phyloP scores from a whole-genome alignment of 768 basidiomycete species.

The Pluteus cervinus region DNA sequence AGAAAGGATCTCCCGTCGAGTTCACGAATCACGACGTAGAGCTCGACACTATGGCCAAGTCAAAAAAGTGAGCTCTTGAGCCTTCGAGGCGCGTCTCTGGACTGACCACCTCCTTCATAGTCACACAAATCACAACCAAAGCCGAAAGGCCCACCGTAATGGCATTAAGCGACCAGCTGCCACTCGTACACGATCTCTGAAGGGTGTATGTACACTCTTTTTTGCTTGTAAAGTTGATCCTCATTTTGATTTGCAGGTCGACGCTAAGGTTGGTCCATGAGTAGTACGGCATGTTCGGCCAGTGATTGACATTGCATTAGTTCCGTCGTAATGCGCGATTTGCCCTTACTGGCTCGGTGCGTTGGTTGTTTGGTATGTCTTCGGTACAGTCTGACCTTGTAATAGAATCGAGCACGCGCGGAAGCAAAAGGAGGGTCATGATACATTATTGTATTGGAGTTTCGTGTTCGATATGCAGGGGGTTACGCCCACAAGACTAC shows the following conservation, averaged over 20 bases:
- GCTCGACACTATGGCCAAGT: slow-evolving; percentile 87
- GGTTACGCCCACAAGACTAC: no score
- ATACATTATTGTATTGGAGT: no score
- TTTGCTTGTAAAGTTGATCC: slow-evolving; percentile 5
- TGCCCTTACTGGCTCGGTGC: slow-evolving; percentile 70
- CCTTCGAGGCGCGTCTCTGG: slow-evolving; percentile 1
- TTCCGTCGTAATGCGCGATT: slow-evolving; percentile 80
- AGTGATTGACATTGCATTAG: slow-evolving; percentile 16
- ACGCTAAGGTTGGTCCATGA: slow-evolving; percentile 57
- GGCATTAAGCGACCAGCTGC: slow-evolving; percentile 85
- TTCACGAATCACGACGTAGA: slow-evolving; percentile 25
- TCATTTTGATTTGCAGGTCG: slow-evolving; percentile 45
- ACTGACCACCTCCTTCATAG: slow-evolving; percentile 28
- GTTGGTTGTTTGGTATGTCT: no score
- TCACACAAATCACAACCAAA: slow-evolving; percentile 96
- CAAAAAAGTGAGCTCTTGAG: slow-evolving; percentile 74
- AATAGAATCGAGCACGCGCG: no score
- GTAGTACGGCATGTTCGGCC: background rate
- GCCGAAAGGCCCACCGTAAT: slow-evolving; percentile 94
- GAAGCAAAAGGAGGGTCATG: no score
- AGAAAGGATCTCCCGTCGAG: slow-evolving; percentile 9
- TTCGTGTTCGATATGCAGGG: no score
- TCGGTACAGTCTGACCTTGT: no score
- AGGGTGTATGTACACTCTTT: slow-evolving; percentile 69
- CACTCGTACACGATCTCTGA: slow-evolving; percentile 72